Evolutionary conservation across 805 yeast species (phyloP).

Genomic region (Kodamaea jinghongensis): DNA sequence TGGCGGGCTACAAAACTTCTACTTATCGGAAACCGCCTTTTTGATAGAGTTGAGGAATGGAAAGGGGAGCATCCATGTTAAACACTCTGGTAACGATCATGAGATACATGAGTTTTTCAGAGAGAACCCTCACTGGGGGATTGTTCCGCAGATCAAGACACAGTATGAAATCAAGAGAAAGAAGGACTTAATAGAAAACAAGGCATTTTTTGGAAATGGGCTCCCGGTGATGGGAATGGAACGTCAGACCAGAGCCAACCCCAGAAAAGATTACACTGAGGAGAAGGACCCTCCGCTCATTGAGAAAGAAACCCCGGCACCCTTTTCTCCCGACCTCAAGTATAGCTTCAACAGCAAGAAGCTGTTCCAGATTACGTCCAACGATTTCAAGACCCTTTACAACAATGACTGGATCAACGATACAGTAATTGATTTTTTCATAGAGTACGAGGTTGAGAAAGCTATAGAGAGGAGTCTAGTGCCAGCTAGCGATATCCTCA

Average conservation of each 20-base stretch:
- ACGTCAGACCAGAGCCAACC: not conserved
- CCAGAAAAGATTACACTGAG: not conserved
- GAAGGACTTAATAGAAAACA: no score
- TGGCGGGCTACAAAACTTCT: slow-evolving; percentile 6
- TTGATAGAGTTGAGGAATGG: slow-evolving; percentile 7
- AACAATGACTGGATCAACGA: slow-evolving; percentile 90
- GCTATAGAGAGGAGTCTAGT: slow-evolving; percentile 21
- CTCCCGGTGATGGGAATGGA: no score
- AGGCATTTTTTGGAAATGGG: no score
- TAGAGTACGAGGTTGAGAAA: slow-evolving; percentile 52
- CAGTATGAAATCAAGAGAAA: no score
- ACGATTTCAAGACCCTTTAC: slow-evolving; percentile 76
- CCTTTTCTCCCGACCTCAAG: slow-evolving; percentile 46
- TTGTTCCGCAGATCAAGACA: no score
- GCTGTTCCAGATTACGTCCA: slow-evolving; percentile 53
- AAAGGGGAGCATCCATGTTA: slow-evolving; percentile 9
- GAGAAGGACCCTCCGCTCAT: slow-evolving; percentile 3
- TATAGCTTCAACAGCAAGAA: slow-evolving; percentile 54
- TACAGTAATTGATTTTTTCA: slow-evolving; percentile 78
- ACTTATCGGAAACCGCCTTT: slow-evolving; percentile 8
- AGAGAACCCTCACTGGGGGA: not conserved
- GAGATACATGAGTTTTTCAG: slow-evolving; percentile 6
- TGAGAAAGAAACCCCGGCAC: slow-evolving; percentile 28
- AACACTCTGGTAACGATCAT: slow-evolving; percentile 9
- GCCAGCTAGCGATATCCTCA: slow-evolving; percentile 40